Percentiles rank a stretch among this genome's conserved stretches.
These are phyloP conservation scores for Aspergillus unguis DNA, from an alignment of 2,329 filamentous ascomycete genomes.

Conservation along the genomic window DNA sequence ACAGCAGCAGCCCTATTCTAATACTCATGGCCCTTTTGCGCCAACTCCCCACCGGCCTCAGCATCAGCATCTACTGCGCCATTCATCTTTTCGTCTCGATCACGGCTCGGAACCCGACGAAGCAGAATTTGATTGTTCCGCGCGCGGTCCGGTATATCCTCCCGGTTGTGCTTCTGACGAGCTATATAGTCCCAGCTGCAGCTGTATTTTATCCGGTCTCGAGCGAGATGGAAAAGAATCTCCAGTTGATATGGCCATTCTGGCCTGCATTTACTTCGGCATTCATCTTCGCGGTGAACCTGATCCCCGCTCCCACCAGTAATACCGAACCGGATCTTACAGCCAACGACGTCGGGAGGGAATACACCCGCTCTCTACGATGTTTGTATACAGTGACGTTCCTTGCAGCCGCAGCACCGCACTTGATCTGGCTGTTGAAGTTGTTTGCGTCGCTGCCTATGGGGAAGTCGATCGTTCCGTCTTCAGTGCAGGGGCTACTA, in stretches of 20 bases:
- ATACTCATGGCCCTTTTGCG: not conserved
- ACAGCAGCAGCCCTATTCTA: not conserved
- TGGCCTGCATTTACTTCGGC: not conserved
- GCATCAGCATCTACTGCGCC: not conserved
- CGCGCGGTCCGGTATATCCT: not conserved
- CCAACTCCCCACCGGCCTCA: not conserved
- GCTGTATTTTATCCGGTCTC: not conserved
- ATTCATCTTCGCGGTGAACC: not conserved
- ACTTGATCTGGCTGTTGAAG: not conserved
- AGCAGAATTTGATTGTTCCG: not conserved
- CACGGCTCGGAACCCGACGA: not conserved
- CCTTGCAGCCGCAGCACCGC: not conserved
- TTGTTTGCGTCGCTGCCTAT: not conserved
- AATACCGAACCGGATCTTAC: not conserved
- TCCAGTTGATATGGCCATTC: not conserved
- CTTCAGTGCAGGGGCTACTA: not conserved
- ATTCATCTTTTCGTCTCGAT: not conserved
- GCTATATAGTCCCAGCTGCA: not conserved
- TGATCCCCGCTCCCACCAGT: not conserved
- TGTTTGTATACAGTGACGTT: not conserved
- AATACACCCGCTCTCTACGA: not conserved
- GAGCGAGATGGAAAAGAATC: not conserved
- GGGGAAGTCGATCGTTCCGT: rapidly evolving
- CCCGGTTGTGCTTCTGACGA: not conserved
- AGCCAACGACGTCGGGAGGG: not conserved